Evolutionary conservation across 768 basidiomycete genomes (phyloP), one percentile per base, ranked within the genome.

Genomic region (Tylopilus plumbeoviolaceoides): DNA sequence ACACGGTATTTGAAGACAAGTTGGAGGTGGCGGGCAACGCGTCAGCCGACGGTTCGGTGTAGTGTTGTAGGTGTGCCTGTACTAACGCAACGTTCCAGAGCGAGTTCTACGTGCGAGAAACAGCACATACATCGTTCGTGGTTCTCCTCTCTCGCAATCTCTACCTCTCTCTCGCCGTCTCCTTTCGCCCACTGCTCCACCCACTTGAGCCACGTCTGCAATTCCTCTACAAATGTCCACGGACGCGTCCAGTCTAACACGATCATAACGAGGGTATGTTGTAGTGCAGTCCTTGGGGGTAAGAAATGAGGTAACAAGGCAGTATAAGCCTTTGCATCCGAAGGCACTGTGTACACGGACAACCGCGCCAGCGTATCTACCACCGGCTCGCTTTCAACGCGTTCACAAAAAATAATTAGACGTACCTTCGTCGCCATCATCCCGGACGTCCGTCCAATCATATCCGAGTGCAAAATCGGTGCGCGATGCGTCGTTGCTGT

Each of bases 161-260:
- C 81, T 11, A 89, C 70, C 58, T 92, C 91, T 44, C 88, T 74
- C 8, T 84, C 77, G 33, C 54, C 58, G 56, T 91, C 88, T 3
- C 83, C 83, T 50, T 82, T 80, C 0, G 81, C 79, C 91, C 91
- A 93, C 23, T 71, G 70, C 63, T 95, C 91, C 7, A 97, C 77
- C 90, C 93, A 94, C 43, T 67, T 70, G 44, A 98, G 72, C 95
- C 95, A 98, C 43, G 73, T 79, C 55, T 89, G 75, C 10, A 99
- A 72, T 62, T 98, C 88, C 14, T 87, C 82, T 2, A 97, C 73
- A 67, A 98, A 98, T 1, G 85, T 81, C 84, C 91, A 95, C 1
- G 95, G 95, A 58, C 81, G 81, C 59, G 93, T 95, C 95, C 97
- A 99, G 68, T 99, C 95, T 10, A 99, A 73, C 0, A 86, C 83